phyloP scores from a whole-genome alignment of 1,284 basidiomycete genomes.

The Cryptococcus sp. region DNA sequence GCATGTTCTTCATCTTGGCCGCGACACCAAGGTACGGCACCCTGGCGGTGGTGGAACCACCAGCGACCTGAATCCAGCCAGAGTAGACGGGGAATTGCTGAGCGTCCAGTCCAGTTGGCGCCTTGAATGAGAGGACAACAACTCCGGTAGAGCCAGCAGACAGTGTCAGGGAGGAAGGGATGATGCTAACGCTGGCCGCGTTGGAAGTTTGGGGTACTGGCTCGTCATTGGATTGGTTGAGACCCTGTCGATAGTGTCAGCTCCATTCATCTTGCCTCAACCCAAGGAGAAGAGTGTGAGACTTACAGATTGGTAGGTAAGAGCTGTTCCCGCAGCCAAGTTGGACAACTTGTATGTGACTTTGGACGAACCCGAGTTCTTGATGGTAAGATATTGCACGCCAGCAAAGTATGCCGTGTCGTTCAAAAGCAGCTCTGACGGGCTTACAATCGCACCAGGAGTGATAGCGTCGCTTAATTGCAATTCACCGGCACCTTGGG shows the following conservation, averaged over 20 bases:
- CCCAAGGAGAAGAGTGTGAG: background rate
- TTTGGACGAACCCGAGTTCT: conserved; percentile 31
- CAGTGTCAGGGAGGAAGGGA: conserved; percentile 32
- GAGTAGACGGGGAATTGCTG: conserved; percentile 45
- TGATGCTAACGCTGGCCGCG: conserved; percentile 36
- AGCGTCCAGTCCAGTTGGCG: conserved; percentile 37
- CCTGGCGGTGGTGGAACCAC: conserved; percentile 25
- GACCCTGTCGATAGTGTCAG: conserved; percentile 12
- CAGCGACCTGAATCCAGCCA: conserved; percentile 38
- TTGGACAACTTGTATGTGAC: conserved; percentile 36
- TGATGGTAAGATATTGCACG: conserved; percentile 50
- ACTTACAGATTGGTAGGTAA: conserved; percentile 31
- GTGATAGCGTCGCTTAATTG: conserved; percentile 66
- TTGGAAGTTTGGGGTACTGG: conserved; percentile 30
- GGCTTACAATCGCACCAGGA: conserved; percentile 61
- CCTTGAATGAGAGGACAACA: conserved; percentile 33
- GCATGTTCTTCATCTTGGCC: conserved; percentile 44
- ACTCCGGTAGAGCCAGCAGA: conserved; percentile 29
- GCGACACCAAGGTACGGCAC: conserved; percentile 50
- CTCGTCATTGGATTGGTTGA: conserved; percentile 35
- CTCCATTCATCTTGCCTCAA: background rate
- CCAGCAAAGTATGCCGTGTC: conserved; percentile 65
- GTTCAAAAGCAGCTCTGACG: conserved; percentile 66
- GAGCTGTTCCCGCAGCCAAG: conserved; percentile 35
- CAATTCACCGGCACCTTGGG: conserved; percentile 68